phyloP scores from a whole-genome alignment of 768 basidiomycete genomes.

The Phanerodontia chrysosporium region DNA sequence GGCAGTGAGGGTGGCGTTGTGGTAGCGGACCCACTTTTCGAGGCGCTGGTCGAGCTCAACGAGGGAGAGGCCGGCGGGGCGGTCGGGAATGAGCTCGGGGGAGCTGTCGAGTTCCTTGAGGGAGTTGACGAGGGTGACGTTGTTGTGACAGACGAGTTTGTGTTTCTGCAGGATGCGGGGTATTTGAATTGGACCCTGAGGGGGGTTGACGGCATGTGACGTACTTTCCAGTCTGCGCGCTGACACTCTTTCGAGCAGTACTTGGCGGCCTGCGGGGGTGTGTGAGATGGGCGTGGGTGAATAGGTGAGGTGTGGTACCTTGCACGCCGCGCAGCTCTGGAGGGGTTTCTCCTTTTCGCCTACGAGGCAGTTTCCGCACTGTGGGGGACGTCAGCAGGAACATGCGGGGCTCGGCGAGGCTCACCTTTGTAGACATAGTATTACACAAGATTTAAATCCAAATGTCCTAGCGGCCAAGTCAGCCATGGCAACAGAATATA shows the following conservation, averaged over 20 bases:
- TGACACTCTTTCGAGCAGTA: slow-evolving; percentile 25
- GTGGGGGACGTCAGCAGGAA: neutral
- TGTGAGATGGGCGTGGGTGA: neutral
- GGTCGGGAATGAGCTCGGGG: slow-evolving; percentile 18
- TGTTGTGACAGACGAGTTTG: slow-evolving; percentile 18
- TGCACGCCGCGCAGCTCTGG: slow-evolving; percentile 13
- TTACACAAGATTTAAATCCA: neutral
- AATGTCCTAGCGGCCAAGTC: neutral
- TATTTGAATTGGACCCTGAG: neutral
- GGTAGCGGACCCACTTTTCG: slow-evolving; percentile 31
- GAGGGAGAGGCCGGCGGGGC: slow-evolving; percentile 20
- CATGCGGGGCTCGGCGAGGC: neutral
- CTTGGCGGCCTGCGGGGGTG: slow-evolving; percentile 12
- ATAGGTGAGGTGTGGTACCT: slow-evolving; percentile 4
- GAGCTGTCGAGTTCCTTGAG: slow-evolving; percentile 15
- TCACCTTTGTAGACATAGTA: neutral
- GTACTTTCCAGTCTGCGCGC: slow-evolving; percentile 22
- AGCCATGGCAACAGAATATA: neutral
- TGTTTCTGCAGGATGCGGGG: slow-evolving; percentile 14
- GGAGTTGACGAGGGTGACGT: slow-evolving; percentile 14
- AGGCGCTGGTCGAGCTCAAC: slow-evolving; percentile 28
- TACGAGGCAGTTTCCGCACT: slow-evolving; percentile 17
- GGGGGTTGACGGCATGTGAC: neutral
- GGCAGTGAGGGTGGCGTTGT: slow-evolving; percentile 25
- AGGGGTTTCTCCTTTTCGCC: slow-evolving; percentile 13